A percentile compares a stretch with the other conserved stretches of the same genome.
These are phyloP conservation scores for Nicotiana rustica DNA, from an alignment of 305 asterid species.

Conservation along the genomic window DNA sequence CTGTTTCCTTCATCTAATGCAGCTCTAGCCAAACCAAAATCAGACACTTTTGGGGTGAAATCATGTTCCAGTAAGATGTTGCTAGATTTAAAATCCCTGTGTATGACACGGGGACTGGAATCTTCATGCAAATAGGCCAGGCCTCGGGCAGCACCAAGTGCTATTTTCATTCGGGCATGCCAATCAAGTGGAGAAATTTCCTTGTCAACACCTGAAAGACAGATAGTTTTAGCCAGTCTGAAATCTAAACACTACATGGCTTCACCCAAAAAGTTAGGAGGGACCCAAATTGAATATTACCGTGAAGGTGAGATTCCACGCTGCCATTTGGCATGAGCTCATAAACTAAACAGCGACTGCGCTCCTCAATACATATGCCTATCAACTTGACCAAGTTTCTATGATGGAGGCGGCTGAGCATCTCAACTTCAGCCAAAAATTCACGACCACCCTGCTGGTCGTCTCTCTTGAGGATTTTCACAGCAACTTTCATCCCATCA, in stretches of 20 bases:
- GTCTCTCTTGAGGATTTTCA: slow-evolving; percentile 86
- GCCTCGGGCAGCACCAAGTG: slow-evolving; percentile 98
- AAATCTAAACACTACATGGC: background rate
- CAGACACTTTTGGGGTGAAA: slow-evolving; percentile 92
- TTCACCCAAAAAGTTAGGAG: background rate
- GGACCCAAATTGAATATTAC: slow-evolving; percentile 47
- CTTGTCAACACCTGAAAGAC: slow-evolving; percentile 69
- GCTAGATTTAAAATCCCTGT: slow-evolving; percentile 97
- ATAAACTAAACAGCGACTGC: slow-evolving; percentile 79
- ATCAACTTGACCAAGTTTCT: slow-evolving; percentile 91
- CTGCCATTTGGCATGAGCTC: slow-evolving; percentile 92
- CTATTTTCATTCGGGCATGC: slow-evolving; percentile 89
- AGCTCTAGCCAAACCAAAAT: slow-evolving; percentile 90
- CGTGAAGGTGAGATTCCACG: slow-evolving; percentile 94
- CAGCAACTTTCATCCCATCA: slow-evolving; percentile 81
- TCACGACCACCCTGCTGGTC: slow-evolving; percentile 94
- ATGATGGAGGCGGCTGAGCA: slow-evolving; percentile 98
- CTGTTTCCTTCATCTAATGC: slow-evolving; percentile 78
- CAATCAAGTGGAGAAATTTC: slow-evolving; percentile 85
- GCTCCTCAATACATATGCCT: slow-evolving; percentile 95
- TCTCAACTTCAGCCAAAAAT: slow-evolving; percentile 97
- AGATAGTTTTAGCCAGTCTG: background rate
- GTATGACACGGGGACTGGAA: slow-evolving; percentile 94
- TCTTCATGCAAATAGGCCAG: slow-evolving; percentile 98
- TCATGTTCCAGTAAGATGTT: slow-evolving; percentile 90